phyloP scores from a whole-genome alignment of 192 early-diverging fungal species.

The Backusella westeae region DNA sequence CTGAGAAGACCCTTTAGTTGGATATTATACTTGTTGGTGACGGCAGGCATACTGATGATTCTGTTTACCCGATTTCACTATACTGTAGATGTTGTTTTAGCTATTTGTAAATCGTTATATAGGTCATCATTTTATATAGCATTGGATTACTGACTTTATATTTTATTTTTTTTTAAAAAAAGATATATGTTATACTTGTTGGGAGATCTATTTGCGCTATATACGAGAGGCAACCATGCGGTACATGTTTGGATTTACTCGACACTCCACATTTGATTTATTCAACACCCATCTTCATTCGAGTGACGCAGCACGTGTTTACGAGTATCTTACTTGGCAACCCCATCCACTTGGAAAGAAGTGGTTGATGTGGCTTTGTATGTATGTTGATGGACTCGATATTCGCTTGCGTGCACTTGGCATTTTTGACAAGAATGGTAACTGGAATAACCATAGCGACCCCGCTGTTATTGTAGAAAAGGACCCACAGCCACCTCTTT shows the following conservation, averaged over 20 bases:
- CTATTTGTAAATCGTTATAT: slow-evolving; percentile 25
- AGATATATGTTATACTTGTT: slow-evolving; percentile 23
- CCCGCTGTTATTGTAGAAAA: background rate
- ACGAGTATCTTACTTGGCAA: slow-evolving; percentile 26
- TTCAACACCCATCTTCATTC: slow-evolving; percentile 12
- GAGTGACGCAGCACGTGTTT: slow-evolving; percentile 7
- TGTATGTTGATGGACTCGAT: slow-evolving; percentile 26
- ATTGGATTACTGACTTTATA: background rate
- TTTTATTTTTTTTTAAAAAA: background rate
- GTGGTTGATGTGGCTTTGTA: slow-evolving; percentile 26
- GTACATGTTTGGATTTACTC: slow-evolving; percentile 24
- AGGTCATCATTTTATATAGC: too few species aligned
- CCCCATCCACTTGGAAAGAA: slow-evolving; percentile 25
- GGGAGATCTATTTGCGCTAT: slow-evolving; percentile 25
- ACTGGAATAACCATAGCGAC: background rate
- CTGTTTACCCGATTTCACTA: slow-evolving; percentile 58
- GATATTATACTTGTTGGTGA: slow-evolving; percentile 34
- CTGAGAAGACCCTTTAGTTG: slow-evolving; percentile 41
- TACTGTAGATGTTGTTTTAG: slow-evolving; percentile 59
- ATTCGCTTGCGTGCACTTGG: slow-evolving; percentile 26
- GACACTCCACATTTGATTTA: slow-evolving; percentile 17
- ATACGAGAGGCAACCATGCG: slow-evolving; percentile 22
- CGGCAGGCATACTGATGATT: slow-evolving; percentile 47
- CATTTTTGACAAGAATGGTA: slow-evolving; percentile 20
- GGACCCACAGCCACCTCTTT: background rate